phyloP scores from a whole-genome alignment of 768 basidiomycete species.

The Suillus brevipes region DNA sequence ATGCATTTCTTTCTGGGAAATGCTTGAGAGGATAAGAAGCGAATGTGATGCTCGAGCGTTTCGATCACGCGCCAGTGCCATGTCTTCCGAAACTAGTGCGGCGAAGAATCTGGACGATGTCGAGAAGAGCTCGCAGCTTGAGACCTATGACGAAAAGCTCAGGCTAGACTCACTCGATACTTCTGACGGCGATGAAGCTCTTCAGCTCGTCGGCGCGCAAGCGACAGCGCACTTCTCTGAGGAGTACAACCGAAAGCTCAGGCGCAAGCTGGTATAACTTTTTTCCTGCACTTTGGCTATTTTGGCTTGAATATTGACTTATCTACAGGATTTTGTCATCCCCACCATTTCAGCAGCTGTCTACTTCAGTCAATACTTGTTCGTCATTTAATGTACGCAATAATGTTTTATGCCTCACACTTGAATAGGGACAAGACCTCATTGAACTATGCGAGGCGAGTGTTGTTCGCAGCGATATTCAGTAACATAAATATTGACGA shows the following conservation, averaged over 20 bases:
- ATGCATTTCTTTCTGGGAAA: slow-evolving; percentile 8
- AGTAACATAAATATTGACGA: slow-evolving; percentile 9
- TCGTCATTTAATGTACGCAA: slow-evolving; percentile 18
- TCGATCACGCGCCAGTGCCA: slow-evolving; percentile 8
- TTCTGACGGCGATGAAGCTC: slow-evolving; percentile 56
- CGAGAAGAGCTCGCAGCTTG: slow-evolving; percentile 20
- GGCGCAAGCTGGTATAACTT: slow-evolving; percentile 53
- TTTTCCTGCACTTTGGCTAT: not conserved
- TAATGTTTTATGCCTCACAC: slow-evolving; percentile 8
- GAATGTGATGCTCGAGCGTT: not conserved
- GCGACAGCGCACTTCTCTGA: slow-evolving; percentile 54
- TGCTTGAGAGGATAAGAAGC: slow-evolving; percentile 15
- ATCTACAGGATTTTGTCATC: slow-evolving; percentile 48
- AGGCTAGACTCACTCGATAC: slow-evolving; percentile 35
- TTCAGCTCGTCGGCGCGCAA: slow-evolving; percentile 57
- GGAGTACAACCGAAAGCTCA: slow-evolving; percentile 56
- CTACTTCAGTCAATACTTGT: slow-evolving; percentile 70
- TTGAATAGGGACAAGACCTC: slow-evolving; percentile 62
- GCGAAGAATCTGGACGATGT: slow-evolving; percentile 13
- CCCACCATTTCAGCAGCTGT: slow-evolving; percentile 61
- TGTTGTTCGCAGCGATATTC: not conserved
- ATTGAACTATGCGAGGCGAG: slow-evolving; percentile 66
- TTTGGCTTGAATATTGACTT: not conserved
- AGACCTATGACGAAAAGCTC: slow-evolving; percentile 35
- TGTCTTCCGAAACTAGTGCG: slow-evolving; percentile 20